phyloP scores from a whole-genome alignment of 306 rosid species.

The Rosa multiflora region DNA sequence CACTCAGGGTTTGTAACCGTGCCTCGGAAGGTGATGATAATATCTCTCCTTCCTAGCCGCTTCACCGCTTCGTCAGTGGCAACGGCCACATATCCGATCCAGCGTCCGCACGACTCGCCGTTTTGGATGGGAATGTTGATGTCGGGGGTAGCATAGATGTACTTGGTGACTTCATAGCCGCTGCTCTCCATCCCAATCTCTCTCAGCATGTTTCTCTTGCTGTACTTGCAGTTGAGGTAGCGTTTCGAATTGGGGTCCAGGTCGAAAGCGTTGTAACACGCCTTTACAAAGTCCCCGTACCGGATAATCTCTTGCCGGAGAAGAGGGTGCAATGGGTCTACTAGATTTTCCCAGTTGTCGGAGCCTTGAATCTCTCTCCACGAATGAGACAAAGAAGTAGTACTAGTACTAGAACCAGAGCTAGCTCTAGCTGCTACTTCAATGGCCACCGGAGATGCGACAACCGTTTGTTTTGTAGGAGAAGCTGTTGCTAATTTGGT shows the following conservation, averaged over 20 bases:
- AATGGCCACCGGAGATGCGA: not conserved
- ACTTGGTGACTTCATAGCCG: slow-evolving; percentile 75
- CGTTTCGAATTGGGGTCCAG: slow-evolving; percentile 73
- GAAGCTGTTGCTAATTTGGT: not conserved
- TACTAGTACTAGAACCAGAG: not conserved
- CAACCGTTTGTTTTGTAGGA: slow-evolving; percentile 13
- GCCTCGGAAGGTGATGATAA: slow-evolving; percentile 69
- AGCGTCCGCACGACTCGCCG: slow-evolving; percentile 52
- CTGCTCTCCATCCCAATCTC: slow-evolving; percentile 61
- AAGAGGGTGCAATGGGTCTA: slow-evolving; percentile 80
- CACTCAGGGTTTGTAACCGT: slow-evolving; percentile 74
- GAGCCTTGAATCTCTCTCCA: slow-evolving; percentile 87
- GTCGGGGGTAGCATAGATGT: slow-evolving; percentile 86
- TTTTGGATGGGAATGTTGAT: slow-evolving; percentile 52
- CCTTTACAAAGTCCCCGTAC: slow-evolving; percentile 69
- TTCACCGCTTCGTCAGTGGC: slow-evolving; percentile 44
- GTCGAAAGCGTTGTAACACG: slow-evolving; percentile 83
- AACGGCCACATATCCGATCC: slow-evolving; percentile 84
- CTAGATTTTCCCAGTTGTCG: slow-evolving; percentile 71
- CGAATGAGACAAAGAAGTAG: slow-evolving; percentile 24
- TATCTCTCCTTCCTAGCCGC: slow-evolving; percentile 70
- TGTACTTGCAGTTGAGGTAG: slow-evolving; percentile 74
- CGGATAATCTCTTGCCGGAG: slow-evolving; percentile 73
- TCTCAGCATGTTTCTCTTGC: slow-evolving; percentile 58
- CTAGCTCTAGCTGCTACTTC: not conserved